Evolutionary conservation across 2,329 filamentous ascomycete genomes (phyloP), one percentile per base, ranked within the genome.

Genomic region (Ophiostoma ulmi): DNA sequence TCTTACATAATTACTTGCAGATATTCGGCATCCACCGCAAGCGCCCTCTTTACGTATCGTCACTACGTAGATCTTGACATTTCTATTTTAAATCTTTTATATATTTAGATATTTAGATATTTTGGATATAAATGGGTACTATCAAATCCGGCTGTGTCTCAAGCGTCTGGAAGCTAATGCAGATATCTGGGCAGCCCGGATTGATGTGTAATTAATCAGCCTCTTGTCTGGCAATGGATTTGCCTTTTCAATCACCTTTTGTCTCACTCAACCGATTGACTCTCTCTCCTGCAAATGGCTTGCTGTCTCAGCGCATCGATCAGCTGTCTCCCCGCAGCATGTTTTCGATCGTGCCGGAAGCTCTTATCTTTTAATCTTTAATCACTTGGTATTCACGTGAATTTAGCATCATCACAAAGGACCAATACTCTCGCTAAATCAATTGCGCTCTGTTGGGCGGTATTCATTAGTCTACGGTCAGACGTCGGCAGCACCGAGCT

Each of bases 11-110:
- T 20, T 17, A 20, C 17, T 48, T n/a, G 44, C 17, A 48, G 44
- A 48, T 48, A 58, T 14, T 22, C 52, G 11, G 11, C 52, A 58
- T 58, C 22, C 52, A 48, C 14, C 8, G 52, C 52, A 58, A 22
- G 52, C 52, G 26, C 52, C 52, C 52, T 58, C 52, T 31, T 58
- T 58, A 58, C 52, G 52, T 48, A 48, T 48, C 38, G 8, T 39
- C 38, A 39, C 38, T 39, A 39, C 38, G 38, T 39, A 39, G 38
- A 17, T 48, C 17, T n/a, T 6, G 44, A 48, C 44, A 48, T 48
- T 8, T 44, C n/a, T 31, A 31, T 31, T 31, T 31, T 31, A 3
- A 3, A 48, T 38, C 4, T 17, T 20, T 17, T 48, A 17, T 17
- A 20, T 17, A 20, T 48, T 5, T 3, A 20, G 41, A 17, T 48